Percentiles rank a stretch among this genome's conserved stretches.
These are phyloP conservation scores for Daldinia decipiens DNA, from an alignment of 495 filamentous ascomycete species.

Conservation along the genomic window DNA sequence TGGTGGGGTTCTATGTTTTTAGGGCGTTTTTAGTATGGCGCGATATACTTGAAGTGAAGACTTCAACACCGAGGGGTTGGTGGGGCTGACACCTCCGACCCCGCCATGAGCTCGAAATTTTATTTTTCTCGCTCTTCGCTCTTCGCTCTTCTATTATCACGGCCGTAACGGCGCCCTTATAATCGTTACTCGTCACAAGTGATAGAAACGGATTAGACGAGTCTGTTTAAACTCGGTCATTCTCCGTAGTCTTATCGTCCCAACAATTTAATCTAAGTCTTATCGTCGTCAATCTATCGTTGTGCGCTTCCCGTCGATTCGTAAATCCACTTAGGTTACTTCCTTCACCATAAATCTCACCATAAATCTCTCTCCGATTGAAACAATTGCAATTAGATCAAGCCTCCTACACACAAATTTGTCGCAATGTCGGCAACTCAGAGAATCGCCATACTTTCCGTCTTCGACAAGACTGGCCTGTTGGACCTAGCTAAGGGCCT, in stretches of 20 bases:
- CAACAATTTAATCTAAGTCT: conserved; percentile 10
- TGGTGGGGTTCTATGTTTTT: neutral
- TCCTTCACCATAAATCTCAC: conserved; percentile 9
- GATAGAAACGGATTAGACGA: conserved; percentile 1
- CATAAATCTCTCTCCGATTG: neutral
- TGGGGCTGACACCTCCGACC: conserved; percentile 22
- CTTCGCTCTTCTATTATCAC: conserved; percentile 25
- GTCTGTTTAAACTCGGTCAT: neutral
- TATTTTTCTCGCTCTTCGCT: conserved; percentile 28
- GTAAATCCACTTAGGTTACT: conserved; percentile 18
- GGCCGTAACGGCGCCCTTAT: conserved; percentile 22
- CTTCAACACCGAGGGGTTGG: conserved; percentile 25
- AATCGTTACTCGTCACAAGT: conserved; percentile 26
- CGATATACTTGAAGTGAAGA: neutral
- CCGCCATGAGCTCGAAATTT: conserved; percentile 36
- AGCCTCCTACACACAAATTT: conserved; percentile 7
- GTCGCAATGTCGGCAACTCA: conserved; percentile 52
- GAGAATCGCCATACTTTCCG: conserved; percentile 87
- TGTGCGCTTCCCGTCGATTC: conserved; percentile 8
- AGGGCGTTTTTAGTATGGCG: neutral
- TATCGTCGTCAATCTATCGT: conserved; percentile 20
- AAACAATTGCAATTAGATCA: conserved; percentile 18
- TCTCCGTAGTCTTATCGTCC: conserved; percentile 8
- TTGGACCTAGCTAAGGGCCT: conserved; percentile 96
- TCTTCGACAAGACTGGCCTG: conserved; percentile 98